Conservation (phyloP, 2,329 filamentous ascomycete genomes). For the Alternaria metachromatica region DNA sequence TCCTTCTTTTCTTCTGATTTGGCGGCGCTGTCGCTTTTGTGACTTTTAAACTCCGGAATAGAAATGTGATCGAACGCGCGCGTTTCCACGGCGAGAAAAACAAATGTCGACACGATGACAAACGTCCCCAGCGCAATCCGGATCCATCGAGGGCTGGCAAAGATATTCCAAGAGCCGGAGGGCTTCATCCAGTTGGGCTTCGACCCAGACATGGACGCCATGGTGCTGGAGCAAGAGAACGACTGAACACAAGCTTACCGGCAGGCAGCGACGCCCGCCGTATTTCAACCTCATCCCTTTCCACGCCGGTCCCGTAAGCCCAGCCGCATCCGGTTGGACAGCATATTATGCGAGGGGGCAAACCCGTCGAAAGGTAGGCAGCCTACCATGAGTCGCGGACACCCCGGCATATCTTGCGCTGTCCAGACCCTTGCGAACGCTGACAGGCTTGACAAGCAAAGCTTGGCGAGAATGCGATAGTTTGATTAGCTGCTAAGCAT, state of each 20-base stretch:
- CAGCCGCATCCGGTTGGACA: neutral
- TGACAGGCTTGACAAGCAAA: neutral
- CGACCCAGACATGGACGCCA: neutral
- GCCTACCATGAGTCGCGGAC: neutral
- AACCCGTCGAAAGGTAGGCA: neutral
- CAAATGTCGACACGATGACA: neutral
- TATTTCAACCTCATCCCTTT: constrained; percentile 3
- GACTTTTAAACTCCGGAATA: neutral
- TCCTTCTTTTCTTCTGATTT: neutral
- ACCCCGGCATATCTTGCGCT: neutral
- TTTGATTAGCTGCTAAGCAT: neutral
- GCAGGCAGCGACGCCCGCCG: neutral
- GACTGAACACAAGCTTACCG: neutral
- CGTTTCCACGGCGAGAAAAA: neutral
- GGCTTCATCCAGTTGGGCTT: constrained; percentile 1
- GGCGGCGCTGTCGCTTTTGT: neutral
- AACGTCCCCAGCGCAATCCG: neutral
- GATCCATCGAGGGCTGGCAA: neutral
- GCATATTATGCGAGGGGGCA: neutral
- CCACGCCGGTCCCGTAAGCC: neutral
- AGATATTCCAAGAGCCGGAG: neutral
- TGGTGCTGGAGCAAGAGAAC: neutral
- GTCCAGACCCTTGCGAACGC: neutral
- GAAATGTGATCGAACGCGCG: neutral
- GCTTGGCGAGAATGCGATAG: neutral